A percentile compares a stretch with the other conserved stretches of the same genome.
Conservation (phyloP, 495 filamentous ascomycete genomes). For the Xylaria venustula region DNA sequence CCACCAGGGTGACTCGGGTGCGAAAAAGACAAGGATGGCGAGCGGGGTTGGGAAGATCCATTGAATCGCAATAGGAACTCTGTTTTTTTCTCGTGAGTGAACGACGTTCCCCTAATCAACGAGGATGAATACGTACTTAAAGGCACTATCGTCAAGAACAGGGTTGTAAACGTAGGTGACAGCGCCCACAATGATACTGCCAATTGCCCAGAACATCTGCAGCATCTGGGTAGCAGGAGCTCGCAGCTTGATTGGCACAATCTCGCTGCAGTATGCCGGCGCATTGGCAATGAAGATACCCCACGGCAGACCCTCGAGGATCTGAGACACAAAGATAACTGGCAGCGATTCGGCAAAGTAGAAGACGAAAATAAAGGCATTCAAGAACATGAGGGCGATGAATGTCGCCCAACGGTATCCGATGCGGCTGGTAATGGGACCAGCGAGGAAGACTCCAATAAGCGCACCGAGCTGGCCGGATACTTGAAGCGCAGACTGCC, state of each 20-base stretch:
- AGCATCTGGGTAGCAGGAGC: constrained; percentile 47
- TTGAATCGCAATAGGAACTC: constrained; percentile 47
- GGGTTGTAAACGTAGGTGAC: constrained; percentile 44
- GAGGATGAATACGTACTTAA: constrained; percentile 39
- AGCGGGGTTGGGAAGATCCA: constrained; percentile 47
- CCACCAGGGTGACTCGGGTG: constrained; percentile 53
- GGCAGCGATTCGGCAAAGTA: constrained; percentile 43
- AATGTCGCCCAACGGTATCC: constrained; percentile 50
- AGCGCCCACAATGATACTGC: constrained; percentile 44
- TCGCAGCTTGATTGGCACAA: constrained; percentile 43
- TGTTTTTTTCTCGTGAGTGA: constrained; percentile 31
- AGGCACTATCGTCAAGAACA: constrained; percentile 34
- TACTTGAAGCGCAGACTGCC: constrained; percentile 47
- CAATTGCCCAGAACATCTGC: constrained; percentile 51
- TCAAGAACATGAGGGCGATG: constrained; percentile 40
- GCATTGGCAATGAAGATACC: constrained; percentile 53
- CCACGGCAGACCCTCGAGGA: constrained; percentile 50
- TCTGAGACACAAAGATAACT: constrained; percentile 44
- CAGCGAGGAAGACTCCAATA: constrained; percentile 45
- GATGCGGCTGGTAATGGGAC: constrained; percentile 45
- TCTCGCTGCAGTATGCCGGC: constrained; percentile 45
- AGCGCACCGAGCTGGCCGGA: constrained; percentile 43
- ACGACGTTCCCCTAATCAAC: constrained; percentile 16
- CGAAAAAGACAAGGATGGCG: constrained; percentile 38
- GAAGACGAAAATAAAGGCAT: constrained; percentile 47